A percentile compares a stretch with the other conserved stretches of the same genome.
These are phyloP conservation scores for Groenewaldozyma sp. DNA, from an alignment of 1,139 yeast species.

Conservation along the genomic window DNA sequence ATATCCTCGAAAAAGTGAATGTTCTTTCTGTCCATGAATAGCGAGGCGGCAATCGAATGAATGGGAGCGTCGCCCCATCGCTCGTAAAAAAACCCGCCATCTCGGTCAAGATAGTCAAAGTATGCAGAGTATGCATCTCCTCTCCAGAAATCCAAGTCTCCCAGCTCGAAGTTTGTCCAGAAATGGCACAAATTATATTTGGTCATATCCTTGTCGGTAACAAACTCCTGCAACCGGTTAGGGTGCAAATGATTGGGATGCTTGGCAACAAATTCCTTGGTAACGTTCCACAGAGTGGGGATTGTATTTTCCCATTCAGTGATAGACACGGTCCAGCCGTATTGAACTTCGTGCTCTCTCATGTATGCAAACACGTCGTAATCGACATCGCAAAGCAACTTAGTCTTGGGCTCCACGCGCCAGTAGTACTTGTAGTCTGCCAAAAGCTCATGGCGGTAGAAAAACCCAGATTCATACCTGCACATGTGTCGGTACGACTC, in stretches of 20 bases:
- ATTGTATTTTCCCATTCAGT: conserved; percentile 52
- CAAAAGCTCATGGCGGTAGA: conserved; percentile 47
- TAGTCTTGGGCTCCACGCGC: conserved; percentile 65
- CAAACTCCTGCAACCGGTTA: conserved; percentile 63
- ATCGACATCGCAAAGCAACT: conserved; percentile 52
- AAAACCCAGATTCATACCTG: conserved; percentile 60
- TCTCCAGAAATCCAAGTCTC: conserved; percentile 69
- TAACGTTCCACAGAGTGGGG: conserved; percentile 49
- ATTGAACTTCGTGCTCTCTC: conserved; percentile 48
- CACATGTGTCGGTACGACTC: conserved; percentile 71
- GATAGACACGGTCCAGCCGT: conserved; percentile 61
- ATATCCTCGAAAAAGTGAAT: conserved; percentile 74
- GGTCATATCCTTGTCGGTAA: conserved; percentile 46
- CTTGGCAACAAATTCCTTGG: conserved; percentile 39
- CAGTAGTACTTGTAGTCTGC: conserved; percentile 55
- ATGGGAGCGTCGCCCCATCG: conserved; percentile 97
- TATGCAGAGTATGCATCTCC: conserved; percentile 53
- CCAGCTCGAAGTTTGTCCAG: conserved; percentile 91
- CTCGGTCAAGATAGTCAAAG: conserved; percentile 59
- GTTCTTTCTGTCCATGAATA: conserved; percentile 55
- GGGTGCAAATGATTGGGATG: conserved; percentile 47
- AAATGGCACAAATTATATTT: conserved; percentile 74
- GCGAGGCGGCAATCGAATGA: conserved; percentile 73
- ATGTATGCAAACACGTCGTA: conserved; percentile 57
- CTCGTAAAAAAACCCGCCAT: conserved; percentile 88